phyloP scores from a whole-genome alignment of 1,284 basidiomycete genomes.

The Xerocomus amazonicus region DNA sequence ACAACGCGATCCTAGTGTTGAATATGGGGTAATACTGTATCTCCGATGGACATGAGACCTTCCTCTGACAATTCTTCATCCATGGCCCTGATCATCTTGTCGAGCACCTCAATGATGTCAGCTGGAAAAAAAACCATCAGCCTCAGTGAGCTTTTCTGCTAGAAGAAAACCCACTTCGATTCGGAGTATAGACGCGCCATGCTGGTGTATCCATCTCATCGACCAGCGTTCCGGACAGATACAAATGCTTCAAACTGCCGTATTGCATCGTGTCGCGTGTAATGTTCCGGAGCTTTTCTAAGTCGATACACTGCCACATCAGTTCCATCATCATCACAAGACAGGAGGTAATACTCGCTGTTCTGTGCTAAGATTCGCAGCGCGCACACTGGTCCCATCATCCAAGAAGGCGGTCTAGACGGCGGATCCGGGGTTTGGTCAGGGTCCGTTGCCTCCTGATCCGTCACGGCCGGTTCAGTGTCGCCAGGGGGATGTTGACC shows the following conservation, averaged over 20 bases:
- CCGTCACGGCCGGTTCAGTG: neutral
- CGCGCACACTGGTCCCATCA: conserved; percentile 17
- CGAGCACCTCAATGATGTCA: conserved; percentile 19
- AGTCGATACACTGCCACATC: neutral
- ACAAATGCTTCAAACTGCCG: conserved; percentile 18
- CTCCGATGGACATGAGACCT: conserved; percentile 18
- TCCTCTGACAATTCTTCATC: conserved; percentile 23
- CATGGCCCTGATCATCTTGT: conserved; percentile 25
- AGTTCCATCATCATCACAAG: neutral
- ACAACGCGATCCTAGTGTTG: conserved; percentile 11
- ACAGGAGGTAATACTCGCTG: neutral
- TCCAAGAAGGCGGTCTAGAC: conserved; percentile 4
- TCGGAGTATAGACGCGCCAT: conserved; percentile 21
- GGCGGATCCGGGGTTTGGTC: neutral
- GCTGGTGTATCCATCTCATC: conserved; percentile 12
- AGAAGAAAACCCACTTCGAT: conserved; percentile 9
- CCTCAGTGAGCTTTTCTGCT: neutral
- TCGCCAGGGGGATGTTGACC: neutral
- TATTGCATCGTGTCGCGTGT: conserved; percentile 10
- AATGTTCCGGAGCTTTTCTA: conserved; percentile 12
- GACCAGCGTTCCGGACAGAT: conserved; percentile 17
- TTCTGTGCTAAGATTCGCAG: conserved; percentile 12
- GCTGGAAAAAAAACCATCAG: conserved; percentile 5
- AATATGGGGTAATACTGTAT: conserved; percentile 13
- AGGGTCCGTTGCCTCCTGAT: neutral